Evolutionary conservation across 2,329 filamentous ascomycete species (phyloP).

Genomic region (Ophiostoma novo-ulmi): DNA sequence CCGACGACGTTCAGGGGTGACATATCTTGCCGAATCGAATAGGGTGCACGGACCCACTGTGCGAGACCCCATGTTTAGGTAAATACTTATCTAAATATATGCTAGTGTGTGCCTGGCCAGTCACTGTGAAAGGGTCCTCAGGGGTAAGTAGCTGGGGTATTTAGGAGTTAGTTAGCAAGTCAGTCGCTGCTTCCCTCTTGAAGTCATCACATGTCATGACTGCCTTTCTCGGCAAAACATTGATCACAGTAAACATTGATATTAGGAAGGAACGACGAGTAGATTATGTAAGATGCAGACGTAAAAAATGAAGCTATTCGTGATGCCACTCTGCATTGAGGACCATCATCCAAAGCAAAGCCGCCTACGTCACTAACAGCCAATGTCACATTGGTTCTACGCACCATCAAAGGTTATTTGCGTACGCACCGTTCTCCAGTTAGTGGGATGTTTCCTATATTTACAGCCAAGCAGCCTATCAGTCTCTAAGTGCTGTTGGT

Average conservation of each 20-base stretch:
- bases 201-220: not conserved
- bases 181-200: not conserved
- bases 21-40: constrained; percentile 17
- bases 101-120: not conserved
- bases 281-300: not conserved
- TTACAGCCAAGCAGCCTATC: not conserved
- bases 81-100: not conserved
- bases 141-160: not conserved
- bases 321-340: not conserved
- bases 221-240: constrained; percentile 3
- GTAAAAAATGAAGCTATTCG: not conserved
- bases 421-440: not conserved
- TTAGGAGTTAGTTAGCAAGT: not conserved
- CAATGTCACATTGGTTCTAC: not conserved
- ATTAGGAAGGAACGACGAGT: not conserved
- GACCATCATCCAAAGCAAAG: not conserved
- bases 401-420: not conserved
- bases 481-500: not conserved
- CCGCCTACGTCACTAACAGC: not conserved
- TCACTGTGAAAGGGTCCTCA: not conserved
- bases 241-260: not conserved
- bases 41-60: constrained; percentile 18
- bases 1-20: constrained; percentile 19
- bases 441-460: not conserved
- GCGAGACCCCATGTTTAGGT: constrained; percentile 1